phyloP scores from a whole-genome alignment of 2,329 filamentous ascomycete species.

The Leptographium flavum region DNA sequence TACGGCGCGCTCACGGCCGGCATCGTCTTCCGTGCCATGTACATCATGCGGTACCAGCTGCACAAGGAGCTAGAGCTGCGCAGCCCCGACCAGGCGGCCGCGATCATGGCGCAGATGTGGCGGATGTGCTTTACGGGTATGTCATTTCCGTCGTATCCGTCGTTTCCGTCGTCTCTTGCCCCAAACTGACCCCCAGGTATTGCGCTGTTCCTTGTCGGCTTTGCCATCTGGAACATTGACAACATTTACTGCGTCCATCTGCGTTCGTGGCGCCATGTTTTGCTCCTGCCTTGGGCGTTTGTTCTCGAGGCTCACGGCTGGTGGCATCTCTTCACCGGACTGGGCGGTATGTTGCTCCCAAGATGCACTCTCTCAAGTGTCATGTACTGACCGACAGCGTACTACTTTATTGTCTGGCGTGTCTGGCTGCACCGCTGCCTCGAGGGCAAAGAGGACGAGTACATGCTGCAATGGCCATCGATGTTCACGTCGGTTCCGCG shows the following conservation, averaged over 20 bases:
- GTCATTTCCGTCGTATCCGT: slow-evolving; percentile 13
- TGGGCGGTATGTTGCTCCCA: slow-evolving; percentile 31
- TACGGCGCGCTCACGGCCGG: slow-evolving; percentile 59
- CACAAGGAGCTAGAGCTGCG: slow-evolving; percentile 30
- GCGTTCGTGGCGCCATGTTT: slow-evolving; percentile 46
- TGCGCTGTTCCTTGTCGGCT: slow-evolving; percentile 58
- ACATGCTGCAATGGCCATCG: slow-evolving; percentile 54
- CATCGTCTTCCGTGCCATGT: slow-evolving; percentile 60
- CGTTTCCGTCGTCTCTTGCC: not conserved
- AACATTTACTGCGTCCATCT: slow-evolving; percentile 59
- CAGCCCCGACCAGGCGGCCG: slow-evolving; percentile 33
- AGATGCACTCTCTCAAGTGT: too few species aligned
- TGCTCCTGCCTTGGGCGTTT: slow-evolving; percentile 69
- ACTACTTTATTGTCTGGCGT: slow-evolving; percentile 74
- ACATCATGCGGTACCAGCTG: slow-evolving; percentile 47
- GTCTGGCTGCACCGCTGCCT: slow-evolving; percentile 69
- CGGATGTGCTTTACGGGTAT: slow-evolving; percentile 46
- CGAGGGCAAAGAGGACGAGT: slow-evolving; percentile 59
- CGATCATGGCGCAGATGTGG: slow-evolving; percentile 53
- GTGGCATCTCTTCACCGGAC: slow-evolving; percentile 69
- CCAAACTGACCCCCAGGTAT: slow-evolving; percentile 37
- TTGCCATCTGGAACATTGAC: slow-evolving; percentile 65
- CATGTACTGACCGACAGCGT: slow-evolving; percentile 34
- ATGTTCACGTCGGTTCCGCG: slow-evolving; percentile 38
- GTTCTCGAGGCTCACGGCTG: slow-evolving; percentile 44